Conservation (phyloP, 2,329 filamentous ascomycete genomes). For the Neurospora sp. region DNA sequence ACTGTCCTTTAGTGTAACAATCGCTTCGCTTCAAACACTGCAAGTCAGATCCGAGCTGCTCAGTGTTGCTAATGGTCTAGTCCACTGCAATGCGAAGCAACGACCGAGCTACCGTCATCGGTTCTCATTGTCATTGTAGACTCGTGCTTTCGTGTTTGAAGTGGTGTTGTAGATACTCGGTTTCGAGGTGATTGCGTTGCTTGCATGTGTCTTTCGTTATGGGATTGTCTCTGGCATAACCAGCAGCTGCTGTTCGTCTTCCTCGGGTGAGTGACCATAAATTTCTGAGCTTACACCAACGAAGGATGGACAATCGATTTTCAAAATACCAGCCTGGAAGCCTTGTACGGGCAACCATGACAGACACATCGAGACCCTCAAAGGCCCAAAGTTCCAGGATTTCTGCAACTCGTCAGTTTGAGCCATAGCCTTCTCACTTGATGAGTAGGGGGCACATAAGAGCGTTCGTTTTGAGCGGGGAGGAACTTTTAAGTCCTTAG, state of each 20-base stretch:
- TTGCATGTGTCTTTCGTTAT: neutral
- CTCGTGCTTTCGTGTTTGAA: neutral
- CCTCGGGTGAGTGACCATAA: neutral
- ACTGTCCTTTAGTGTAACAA: neutral
- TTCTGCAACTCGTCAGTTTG: neutral
- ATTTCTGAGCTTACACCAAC: neutral
- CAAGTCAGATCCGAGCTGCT: neutral
- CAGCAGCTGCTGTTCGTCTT: neutral
- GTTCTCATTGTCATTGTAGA: neutral
- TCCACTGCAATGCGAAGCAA: neutral
- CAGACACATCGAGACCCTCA: neutral
- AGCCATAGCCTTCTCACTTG: neutral
- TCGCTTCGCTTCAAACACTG: neutral
- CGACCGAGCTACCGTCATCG: neutral
- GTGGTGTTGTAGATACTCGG: neutral
- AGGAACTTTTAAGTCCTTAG: neutral
- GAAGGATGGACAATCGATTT: neutral
- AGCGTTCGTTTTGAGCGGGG: neutral
- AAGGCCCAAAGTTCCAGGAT: neutral
- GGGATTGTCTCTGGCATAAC: neutral
- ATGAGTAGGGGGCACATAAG: neutral
- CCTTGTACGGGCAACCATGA: neutral
- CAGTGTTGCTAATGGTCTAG: neutral
- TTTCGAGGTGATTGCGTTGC: neutral
- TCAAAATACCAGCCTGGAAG: neutral